phyloP scores from a whole-genome alignment of 1,139 yeast species.

The Pichia sp. region DNA sequence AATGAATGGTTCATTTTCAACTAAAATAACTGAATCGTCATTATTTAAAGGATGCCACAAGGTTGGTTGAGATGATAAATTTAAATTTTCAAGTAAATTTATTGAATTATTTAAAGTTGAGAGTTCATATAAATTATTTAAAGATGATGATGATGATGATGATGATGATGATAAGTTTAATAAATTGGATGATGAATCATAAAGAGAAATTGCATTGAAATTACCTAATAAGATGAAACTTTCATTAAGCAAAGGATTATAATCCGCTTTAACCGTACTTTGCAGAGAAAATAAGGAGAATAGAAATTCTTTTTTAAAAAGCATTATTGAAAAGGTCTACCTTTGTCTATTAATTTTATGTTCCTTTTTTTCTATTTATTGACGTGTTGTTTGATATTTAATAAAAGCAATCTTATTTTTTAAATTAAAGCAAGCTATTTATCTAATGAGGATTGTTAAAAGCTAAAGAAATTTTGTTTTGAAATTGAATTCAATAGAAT shows the following conservation, averaged over 20 bases:
- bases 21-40: constrained; percentile 10
- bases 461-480: no score
- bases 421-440: no score
- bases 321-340: neutral
- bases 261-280: neutral
- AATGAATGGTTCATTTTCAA: constrained; percentile 21
- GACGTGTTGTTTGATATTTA: no score
- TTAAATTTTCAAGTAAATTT: constrained; percentile 4
- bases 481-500: no score
- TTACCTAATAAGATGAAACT: constrained; percentile 57
- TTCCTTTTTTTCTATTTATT: no score
- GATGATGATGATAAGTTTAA: constrained; percentile 23
- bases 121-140: constrained; percentile 16
- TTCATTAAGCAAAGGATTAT: constrained; percentile 10
- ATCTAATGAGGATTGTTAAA: no score
- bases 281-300: neutral
- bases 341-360: no score
- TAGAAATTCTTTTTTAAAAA: neutral
- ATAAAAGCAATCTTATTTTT: no score
- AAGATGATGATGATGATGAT: neutral
- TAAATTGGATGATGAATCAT: constrained; percentile 44
- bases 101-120: constrained; percentile 11
- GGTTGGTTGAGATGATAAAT: constrained; percentile 4
- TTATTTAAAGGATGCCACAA: constrained; percentile 13
- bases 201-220: constrained; percentile 55